Conservation (phyloP, 495 filamentous ascomycete genomes). For the Arthonia radiata region DNA sequence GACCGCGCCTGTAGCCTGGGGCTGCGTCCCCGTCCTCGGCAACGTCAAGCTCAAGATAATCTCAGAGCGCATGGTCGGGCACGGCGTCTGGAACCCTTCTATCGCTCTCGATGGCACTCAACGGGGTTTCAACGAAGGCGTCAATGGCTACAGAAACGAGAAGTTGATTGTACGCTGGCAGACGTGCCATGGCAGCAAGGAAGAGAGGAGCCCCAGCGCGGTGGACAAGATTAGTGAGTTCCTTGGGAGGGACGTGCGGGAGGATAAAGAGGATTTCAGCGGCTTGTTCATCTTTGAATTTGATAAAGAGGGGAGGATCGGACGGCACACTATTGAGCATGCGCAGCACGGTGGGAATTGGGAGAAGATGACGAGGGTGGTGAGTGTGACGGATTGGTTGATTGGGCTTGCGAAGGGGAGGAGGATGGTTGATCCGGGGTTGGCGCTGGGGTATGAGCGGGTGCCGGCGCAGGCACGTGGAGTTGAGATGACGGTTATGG, state of each 20-base stretch:
- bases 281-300: slow-evolving; percentile 92
- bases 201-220: slow-evolving; percentile 16
- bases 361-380: slow-evolving; percentile 42
- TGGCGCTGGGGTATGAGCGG: slow-evolving; percentile 13
- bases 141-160: slow-evolving; percentile 30
- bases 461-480: no score
- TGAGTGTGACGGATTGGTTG: slow-evolving; percentile 74
- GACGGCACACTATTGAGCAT: slow-evolving; percentile 82
- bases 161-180: slow-evolving; percentile 75
- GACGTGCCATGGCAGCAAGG: slow-evolving; percentile 30
- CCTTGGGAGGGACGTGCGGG: slow-evolving; percentile 12
- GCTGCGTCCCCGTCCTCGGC: slow-evolving; percentile 64
- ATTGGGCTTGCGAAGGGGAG: slow-evolving; percentile 33
- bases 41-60: slow-evolving; percentile 71
- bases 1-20: slow-evolving; percentile 91
- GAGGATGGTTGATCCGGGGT: slow-evolving; percentile 17
- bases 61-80: slow-evolving; percentile 61
- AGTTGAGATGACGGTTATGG: no score
- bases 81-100: slow-evolving; percentile 15
- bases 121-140: no score
- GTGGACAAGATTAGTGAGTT: slow-evolving; percentile 26
- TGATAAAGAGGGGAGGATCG: slow-evolving; percentile 63
- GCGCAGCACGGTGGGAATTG: slow-evolving; percentile 52
- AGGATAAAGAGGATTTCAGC: slow-evolving; percentile 33
- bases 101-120: slow-evolving; percentile 3